Percentiles rank a stretch among this genome's conserved stretches.
These are phyloP conservation scores for Ceratocystis smalleyi DNA, from an alignment of 2,329 filamentous ascomycete genomes.

Conservation along the genomic window DNA sequence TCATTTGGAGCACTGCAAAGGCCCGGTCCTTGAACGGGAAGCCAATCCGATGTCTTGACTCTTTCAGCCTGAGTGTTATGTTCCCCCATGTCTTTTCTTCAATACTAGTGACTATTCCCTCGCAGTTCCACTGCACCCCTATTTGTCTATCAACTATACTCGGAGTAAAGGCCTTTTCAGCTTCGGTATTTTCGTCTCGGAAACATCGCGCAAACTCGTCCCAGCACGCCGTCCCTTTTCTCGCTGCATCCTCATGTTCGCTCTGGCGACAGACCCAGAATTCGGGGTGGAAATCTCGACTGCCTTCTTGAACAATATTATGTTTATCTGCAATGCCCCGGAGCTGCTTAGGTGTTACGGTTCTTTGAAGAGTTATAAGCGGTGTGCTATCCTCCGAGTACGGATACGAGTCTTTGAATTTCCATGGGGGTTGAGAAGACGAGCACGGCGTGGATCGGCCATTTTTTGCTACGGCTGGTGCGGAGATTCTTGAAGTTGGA, in stretches of 20 bases:
- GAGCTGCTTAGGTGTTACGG: constrained; percentile 32
- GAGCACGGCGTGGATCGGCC: not conserved
- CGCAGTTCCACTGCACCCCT: constrained; percentile 29
- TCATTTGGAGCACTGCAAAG: constrained; percentile 52
- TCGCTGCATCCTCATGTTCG: constrained; percentile 39
- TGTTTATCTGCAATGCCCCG: constrained; percentile 25
- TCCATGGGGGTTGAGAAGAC: constrained; percentile 28
- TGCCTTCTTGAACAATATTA: constrained; percentile 20
- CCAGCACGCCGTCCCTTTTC: constrained; percentile 42
- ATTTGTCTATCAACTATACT: constrained; percentile 26
- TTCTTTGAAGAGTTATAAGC: constrained; percentile 39
- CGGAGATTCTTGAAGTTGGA: constrained; percentile 26
- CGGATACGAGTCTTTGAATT: constrained; percentile 33
- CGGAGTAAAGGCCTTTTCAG: constrained; percentile 29
- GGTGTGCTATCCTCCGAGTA: constrained; percentile 34
- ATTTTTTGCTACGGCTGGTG: not conserved
- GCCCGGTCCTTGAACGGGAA: constrained; percentile 45
- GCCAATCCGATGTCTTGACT: constrained; percentile 51
- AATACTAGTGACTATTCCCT: constrained; percentile 26
- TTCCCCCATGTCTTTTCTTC: constrained; percentile 30
- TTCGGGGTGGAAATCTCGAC: constrained; percentile 27
- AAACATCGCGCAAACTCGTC: constrained; percentile 46
- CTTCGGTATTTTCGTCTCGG: constrained; percentile 32
- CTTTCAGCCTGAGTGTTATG: constrained; percentile 38
- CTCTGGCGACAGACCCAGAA: constrained; percentile 51